These are phyloP conservation scores for Coccomyxa sp. DNA, from an alignment of 139 green algal species.

Conservation along the genomic window DNA sequence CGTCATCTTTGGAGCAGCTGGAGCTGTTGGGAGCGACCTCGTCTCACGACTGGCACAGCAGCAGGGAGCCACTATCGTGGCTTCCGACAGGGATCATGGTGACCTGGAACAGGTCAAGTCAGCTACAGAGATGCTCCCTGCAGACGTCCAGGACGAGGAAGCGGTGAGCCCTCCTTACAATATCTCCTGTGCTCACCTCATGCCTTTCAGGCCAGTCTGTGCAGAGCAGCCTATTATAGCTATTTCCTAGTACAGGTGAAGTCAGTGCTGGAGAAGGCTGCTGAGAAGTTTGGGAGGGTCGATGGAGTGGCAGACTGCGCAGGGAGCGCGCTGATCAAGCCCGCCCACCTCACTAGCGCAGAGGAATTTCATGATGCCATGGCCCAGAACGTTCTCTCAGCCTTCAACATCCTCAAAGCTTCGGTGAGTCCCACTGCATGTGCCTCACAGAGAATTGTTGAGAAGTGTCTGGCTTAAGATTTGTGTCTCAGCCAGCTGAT, in stretches of 20 bases:
- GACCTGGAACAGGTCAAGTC: constrained; percentile 34
- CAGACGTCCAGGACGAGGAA: constrained; percentile 49
- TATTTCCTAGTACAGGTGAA: constrained; percentile 43
- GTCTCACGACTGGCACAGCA: constrained; percentile 37
- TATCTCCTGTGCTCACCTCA: background rate
- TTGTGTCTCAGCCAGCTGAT: no score
- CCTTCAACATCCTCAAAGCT: constrained; percentile 70
- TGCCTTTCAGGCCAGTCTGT: background rate
- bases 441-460: no score
- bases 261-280: constrained; percentile 23
- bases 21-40: constrained; percentile 67
- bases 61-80: constrained; percentile 43
- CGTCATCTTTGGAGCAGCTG: constrained; percentile 68
- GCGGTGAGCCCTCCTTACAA: constrained; percentile 26
- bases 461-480: no score
- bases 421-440: no score
- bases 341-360: constrained; percentile 60
- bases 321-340: constrained; percentile 70
- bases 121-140: constrained; percentile 25
- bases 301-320: constrained; percentile 76
- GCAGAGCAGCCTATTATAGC: constrained; percentile 1
- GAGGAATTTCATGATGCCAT: constrained; percentile 53
- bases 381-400: constrained; percentile 58
- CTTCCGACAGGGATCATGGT: constrained; percentile 40
- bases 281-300: constrained; percentile 39